phyloP scores from a whole-genome alignment of 2,329 filamentous ascomycete species.

The Aspergillus candidus region DNA sequence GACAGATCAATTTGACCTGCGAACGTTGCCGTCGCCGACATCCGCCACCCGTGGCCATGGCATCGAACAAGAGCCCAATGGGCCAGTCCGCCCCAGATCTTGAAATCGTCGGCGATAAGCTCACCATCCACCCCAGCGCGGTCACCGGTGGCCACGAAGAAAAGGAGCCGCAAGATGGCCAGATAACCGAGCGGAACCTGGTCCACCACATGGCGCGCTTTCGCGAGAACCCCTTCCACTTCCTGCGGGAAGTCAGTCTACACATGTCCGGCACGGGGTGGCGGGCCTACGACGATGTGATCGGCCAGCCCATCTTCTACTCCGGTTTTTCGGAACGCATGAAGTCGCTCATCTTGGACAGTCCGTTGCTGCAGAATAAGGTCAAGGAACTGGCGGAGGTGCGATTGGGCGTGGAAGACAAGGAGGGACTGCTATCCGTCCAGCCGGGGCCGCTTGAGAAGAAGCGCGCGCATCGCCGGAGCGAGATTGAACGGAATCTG shows the following conservation, averaged over 20 bases:
- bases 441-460: slow-evolving; percentile 24
- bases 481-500: slow-evolving; percentile 65
- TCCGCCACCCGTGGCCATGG: slow-evolving; percentile 19
- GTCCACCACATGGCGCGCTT: slow-evolving; percentile 79
- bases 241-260: slow-evolving; percentile 86
- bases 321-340: slow-evolving; percentile 86
- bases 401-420: slow-evolving; percentile 68
- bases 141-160: slow-evolving; percentile 36
- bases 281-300: slow-evolving; percentile 85
- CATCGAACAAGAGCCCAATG: slow-evolving; percentile 25
- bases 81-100: slow-evolving; percentile 61
- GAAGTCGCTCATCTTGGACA: slow-evolving; percentile 69
- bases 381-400: slow-evolving; percentile 71
- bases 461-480: slow-evolving; percentile 30
- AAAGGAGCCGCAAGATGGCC: slow-evolving; percentile 36
- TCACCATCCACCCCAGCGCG: slow-evolving; percentile 68
- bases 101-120: slow-evolving; percentile 66
- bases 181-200: slow-evolving; percentile 44
- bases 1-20: neutral
- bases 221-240: slow-evolving; percentile 65
- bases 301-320: slow-evolving; percentile 93
- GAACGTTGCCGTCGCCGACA: neutral
- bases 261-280: slow-evolving; percentile 92
- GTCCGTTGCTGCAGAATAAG: slow-evolving; percentile 65
- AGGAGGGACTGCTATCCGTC: slow-evolving; percentile 60